Evolutionary conservation across 2,329 filamentous ascomycete species (phyloP), one percentile per base, ranked within the genome.

Genomic region (Colletotrichum acutatum): DNA sequence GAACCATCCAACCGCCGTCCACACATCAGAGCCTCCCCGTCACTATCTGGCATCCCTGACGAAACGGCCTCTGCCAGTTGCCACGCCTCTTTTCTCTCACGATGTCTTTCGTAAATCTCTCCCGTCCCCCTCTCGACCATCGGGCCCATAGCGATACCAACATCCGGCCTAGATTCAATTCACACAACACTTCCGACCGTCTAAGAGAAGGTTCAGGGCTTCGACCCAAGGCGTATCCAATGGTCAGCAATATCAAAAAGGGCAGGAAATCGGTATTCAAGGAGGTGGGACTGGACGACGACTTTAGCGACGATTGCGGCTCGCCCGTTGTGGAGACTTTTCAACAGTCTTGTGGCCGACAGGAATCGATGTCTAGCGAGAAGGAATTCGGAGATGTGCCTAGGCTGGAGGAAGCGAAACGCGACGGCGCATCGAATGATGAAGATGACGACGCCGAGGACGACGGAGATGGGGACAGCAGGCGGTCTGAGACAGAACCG

Each of bases 191-290:
- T 3, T 84, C 86, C 66, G 86, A 89, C 77, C 86, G 87, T 54
- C 79, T 89, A 49, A 84, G 87, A 74, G 87, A 89, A 77, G 82
- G 84, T 71, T 83, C 83, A n/a, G 78, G 78, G 42, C 80, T 83
- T 14, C 75, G 80, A 64, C 79, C 82, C 12, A 82, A 81, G 59
- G 77, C 81, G 1, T 84, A 86, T 74, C 79, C 81, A 32, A 85
- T 85, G 81, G 76, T 76, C 53, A 82, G 82, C 76, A 87, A 85
- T 69, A 84, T 88, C 60, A 82, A 80, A 74, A 89, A 88, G 77
- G 86, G 84, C 54, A 83, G 87, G 61, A 85, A 82, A 75, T 89
- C 87, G 26, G 80, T 89, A 69, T 90, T 90, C 75, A 87, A 82
- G 76, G 88, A 90, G 78, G 78, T 86, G 53, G 88, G 87, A 5